Conservation (phyloP, 306 rosid species). For the Inga leiocalycina region DNA sequence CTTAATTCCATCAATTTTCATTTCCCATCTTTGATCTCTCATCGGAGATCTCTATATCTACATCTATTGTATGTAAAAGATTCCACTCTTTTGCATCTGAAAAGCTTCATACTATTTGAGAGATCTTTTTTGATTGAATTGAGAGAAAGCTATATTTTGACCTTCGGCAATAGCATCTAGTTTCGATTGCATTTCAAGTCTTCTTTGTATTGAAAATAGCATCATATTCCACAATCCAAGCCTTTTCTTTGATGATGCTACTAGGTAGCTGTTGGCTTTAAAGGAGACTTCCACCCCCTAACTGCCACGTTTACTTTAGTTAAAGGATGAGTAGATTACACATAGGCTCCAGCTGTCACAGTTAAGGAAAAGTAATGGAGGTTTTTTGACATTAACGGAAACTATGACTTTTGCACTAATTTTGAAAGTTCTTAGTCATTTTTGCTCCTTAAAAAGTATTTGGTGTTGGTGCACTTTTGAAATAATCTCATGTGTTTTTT, state of each 20-base stretch:
- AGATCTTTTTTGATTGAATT: background rate
- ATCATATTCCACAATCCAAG: slow-evolving; percentile 38
- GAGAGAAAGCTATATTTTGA: background rate
- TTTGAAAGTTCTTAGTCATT: too few relatives aligned
- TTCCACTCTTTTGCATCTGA: slow-evolving; percentile 13
- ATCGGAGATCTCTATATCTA: slow-evolving; percentile 17
- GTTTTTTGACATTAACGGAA: too few relatives aligned
- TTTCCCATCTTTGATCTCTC: slow-evolving; percentile 17
- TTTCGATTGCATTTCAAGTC: slow-evolving; percentile 74
- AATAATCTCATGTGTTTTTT: too few relatives aligned
- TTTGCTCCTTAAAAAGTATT: too few relatives aligned
- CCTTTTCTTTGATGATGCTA: slow-evolving; percentile 28
- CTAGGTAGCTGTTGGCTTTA: slow-evolving; percentile 36
- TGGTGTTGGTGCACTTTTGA: too few relatives aligned
- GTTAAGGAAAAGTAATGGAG: too few relatives aligned
- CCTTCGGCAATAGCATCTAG: too few relatives aligned
- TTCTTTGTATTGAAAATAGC: slow-evolving; percentile 77
- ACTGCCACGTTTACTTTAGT: too few relatives aligned
- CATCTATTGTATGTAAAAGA: slow-evolving; percentile 8
- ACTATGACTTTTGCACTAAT: too few relatives aligned
- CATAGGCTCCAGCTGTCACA: too few relatives aligned
- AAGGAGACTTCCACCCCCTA: too few relatives aligned
- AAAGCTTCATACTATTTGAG: slow-evolving; percentile 24
- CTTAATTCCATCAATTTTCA: slow-evolving; percentile 34
- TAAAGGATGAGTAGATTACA: too few relatives aligned